Evolutionary conservation across 441 rosid species (phyloP).

Genomic region (Dalechampia spathulata): DNA sequence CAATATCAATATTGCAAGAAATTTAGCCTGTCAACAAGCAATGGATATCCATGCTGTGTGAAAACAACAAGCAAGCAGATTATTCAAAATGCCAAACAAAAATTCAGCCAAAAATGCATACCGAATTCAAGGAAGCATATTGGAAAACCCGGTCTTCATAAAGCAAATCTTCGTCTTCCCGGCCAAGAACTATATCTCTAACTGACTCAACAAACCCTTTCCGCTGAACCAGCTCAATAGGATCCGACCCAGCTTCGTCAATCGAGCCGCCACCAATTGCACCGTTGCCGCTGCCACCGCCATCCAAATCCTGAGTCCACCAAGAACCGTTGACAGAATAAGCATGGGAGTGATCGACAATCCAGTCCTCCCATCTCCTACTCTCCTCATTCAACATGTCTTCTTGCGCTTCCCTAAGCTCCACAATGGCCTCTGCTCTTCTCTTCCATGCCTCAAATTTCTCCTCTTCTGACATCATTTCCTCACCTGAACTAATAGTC

Average conservation of each 20-base stretch:
- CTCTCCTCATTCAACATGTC: conserved; percentile 64
- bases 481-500: conserved; percentile 24
- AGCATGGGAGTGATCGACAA: conserved; percentile 44
- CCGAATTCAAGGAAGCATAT: conserved; percentile 79
- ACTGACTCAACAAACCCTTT: conserved; percentile 60
- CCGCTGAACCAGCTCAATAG: conserved; percentile 35
- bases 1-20: conserved; percentile 65
- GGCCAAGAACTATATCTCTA: conserved; percentile 69
- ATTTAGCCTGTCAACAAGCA: conserved; percentile 67
- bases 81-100: conserved; percentile 1
- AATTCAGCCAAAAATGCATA: no score
- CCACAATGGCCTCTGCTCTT: conserved; percentile 87
- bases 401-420: conserved; percentile 83
- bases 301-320: conserved; percentile 41
- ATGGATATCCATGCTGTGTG: conserved; percentile 12
- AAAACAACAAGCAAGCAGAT: background rate
- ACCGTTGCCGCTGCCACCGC: conserved; percentile 18
- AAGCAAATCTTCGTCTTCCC: conserved; percentile 68
- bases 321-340: conserved; percentile 26
- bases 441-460: conserved; percentile 92
- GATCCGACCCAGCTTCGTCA: conserved; percentile 28
- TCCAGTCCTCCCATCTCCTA: conserved; percentile 95
- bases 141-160: conserved; percentile 85
- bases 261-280: conserved; percentile 21
- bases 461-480: conserved; percentile 46